phyloP scores from a whole-genome alignment of 495 filamentous ascomycete genomes.

The Penicillium tannophilum region DNA sequence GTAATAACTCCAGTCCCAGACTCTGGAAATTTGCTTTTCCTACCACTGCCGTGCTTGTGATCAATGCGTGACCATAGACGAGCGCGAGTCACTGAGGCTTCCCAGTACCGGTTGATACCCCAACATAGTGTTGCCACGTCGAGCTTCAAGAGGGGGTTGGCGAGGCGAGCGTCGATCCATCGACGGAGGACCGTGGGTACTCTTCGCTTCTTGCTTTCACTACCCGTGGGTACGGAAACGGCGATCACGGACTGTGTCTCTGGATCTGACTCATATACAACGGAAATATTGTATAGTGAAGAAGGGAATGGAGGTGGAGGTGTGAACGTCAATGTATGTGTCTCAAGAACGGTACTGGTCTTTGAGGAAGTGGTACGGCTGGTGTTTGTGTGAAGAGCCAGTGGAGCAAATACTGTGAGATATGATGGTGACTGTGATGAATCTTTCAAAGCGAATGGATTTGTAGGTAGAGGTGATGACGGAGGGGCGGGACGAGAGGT shows the following conservation, averaged over 20 bases:
- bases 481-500: slow-evolving; percentile 25
- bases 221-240: slow-evolving; percentile 29
- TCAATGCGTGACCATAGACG: slow-evolving; percentile 42
- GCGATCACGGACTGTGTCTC: slow-evolving; percentile 40
- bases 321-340: slow-evolving; percentile 40
- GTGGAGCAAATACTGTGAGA: slow-evolving; percentile 41
- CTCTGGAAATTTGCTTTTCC: background rate
- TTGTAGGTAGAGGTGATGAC: slow-evolving; percentile 31
- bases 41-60: slow-evolving; percentile 21
- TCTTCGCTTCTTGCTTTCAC: slow-evolving; percentile 26
- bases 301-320: slow-evolving; percentile 42
- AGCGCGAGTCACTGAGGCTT: slow-evolving; percentile 40
- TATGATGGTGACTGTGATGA: slow-evolving; percentile 34
- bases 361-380: slow-evolving; percentile 20
- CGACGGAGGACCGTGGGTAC: slow-evolving; percentile 36
- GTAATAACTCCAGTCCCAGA: slow-evolving; percentile 19
- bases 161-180: slow-evolving; percentile 43
- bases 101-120: slow-evolving; percentile 49
- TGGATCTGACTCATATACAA: slow-evolving; percentile 45
- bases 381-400: slow-evolving; percentile 35
- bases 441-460: slow-evolving; percentile 41
- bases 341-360: slow-evolving; percentile 30
- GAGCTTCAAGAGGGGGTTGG: slow-evolving; percentile 38
- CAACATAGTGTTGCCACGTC: slow-evolving; percentile 48
- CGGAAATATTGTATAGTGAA: slow-evolving; percentile 35